Evolutionary conservation across 805 yeast genomes (phyloP).

Genomic region (Ogataea zsoltii): DNA sequence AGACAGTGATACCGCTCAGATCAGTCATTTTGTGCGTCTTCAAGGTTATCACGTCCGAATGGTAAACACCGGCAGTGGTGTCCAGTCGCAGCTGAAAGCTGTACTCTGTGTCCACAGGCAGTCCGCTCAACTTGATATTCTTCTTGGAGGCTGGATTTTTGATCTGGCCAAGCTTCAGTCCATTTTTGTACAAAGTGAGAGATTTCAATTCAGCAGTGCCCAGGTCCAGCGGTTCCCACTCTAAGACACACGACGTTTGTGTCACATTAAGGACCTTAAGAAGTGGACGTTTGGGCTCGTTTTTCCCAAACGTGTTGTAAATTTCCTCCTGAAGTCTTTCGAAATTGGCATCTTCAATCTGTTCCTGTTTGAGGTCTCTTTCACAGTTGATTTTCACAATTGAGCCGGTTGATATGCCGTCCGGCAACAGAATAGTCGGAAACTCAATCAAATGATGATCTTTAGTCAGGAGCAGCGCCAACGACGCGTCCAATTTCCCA

Average conservation of each 20-base stretch:
- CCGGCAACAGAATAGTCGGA: slow-evolving; percentile 91
- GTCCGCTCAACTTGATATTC: slow-evolving; percentile 86
- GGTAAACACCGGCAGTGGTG: slow-evolving; percentile 86
- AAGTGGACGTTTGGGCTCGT: slow-evolving; percentile 70
- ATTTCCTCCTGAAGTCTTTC: slow-evolving; percentile 71
- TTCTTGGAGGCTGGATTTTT: slow-evolving; percentile 79
- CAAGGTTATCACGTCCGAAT: slow-evolving; percentile 65
- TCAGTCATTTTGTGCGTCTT: slow-evolving; percentile 96
- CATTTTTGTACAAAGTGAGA: slow-evolving; percentile 74
- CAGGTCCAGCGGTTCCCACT: slow-evolving; percentile 85
- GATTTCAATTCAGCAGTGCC: slow-evolving; percentile 82
- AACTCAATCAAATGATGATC: slow-evolving; percentile 93
- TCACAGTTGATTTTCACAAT: slow-evolving; percentile 84
- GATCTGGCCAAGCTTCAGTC: slow-evolving; percentile 71
- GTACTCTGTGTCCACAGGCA: slow-evolving; percentile 82
- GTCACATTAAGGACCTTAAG: slow-evolving; percentile 76
- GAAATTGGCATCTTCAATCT: slow-evolving; percentile 58
- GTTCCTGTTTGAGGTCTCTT: slow-evolving; percentile 68
- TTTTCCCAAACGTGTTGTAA: slow-evolving; percentile 66
- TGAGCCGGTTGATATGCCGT: slow-evolving; percentile 89
- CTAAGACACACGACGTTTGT: slow-evolving; percentile 91
- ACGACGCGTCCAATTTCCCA: slow-evolving; percentile 92
- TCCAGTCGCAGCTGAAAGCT: slow-evolving; percentile 76
- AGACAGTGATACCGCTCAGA: slow-evolving; percentile 85
- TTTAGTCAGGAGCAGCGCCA: slow-evolving; percentile 84